Evolutionary conservation across 805 yeast species (phyloP).

Genomic region (Yarrowia bubula): DNA sequence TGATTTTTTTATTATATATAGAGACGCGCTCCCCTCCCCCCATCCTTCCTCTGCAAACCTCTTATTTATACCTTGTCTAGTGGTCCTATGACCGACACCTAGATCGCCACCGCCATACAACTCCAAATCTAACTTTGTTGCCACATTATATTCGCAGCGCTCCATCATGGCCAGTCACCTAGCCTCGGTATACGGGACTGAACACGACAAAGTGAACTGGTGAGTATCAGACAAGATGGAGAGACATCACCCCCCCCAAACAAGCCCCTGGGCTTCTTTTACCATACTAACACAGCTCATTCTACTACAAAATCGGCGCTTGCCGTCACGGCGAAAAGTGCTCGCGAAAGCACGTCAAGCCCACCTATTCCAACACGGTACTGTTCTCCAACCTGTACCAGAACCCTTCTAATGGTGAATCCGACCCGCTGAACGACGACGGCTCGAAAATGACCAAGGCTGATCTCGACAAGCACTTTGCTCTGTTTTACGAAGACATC

Average conservation of each 20-base stretch:
- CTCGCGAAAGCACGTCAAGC: conserved; percentile 64
- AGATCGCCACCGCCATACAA: no score
- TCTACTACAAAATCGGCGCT: conserved; percentile 82
- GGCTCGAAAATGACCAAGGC: conserved; percentile 36
- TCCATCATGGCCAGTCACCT: conserved; percentile 38
- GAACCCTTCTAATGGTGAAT: conserved; percentile 47
- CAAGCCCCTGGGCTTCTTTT: no score
- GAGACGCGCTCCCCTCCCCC: no score
- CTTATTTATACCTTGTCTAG: no score
- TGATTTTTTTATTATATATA: no score
- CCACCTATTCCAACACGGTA: conserved; percentile 62
- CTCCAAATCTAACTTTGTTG: not conserved
- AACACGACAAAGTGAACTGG: conserved; percentile 42
- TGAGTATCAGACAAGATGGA: conserved; percentile 31
- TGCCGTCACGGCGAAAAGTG: conserved; percentile 92
- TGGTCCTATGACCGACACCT: no score
- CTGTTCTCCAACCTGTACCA: conserved; percentile 63
- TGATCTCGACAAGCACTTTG: conserved; percentile 50
- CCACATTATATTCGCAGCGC: conserved; percentile 4
- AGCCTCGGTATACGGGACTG: conserved; percentile 39
- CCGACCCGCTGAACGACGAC: conserved; percentile 29
- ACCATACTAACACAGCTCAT: conserved; percentile 37
- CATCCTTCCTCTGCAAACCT: no score
- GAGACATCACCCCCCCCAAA: no score
- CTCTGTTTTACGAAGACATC: conserved; percentile 67